Base-by-base conservation (phyloP, 176 grass and related monocot genomes). In the Phoenix roebelenii region DNA sequence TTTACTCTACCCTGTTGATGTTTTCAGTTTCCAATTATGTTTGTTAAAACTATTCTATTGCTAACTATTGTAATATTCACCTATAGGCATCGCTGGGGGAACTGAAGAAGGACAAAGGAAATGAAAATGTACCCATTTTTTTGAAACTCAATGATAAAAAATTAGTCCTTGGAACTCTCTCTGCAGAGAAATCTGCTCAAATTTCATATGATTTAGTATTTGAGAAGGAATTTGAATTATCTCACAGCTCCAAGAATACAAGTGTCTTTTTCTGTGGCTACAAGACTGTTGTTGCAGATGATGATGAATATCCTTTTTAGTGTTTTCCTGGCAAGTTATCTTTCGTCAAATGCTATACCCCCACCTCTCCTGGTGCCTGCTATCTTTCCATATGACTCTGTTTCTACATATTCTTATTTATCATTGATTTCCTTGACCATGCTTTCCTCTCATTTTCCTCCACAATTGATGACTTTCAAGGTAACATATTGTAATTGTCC, bases 211-310 rank as follows among this genome's bases (percentile, higher is more conserved):
- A 66, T 54, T 52, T 66, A 28, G 22, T 66, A 3, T 52, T 66
- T 66, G 49, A 66, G 50, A 66, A 66, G 16, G 50, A 66, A 54
- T 53, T 63, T 63, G 32, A 63, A 23, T 22, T 63, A 63, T 63
- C 60, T 63, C 32, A 63, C 60, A 49, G 29, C 63, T 66, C 63
- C 25, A 66, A 66, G 50, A 54, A 25, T 66, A 5, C 50, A n/a
- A 66, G 48, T 7, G 17, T 66, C 23, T 66, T 18, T 50, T 66
- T 66, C 22, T 66, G 12, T 53, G 63, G 63, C 50, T 53, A 54
- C 14, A 63, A 63, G 12, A 66, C 22, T 59, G 14, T 25, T 25
- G 57, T 25, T 29, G 57, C 7, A 26, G 57, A 26, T 9, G 7
- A 25, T 25, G 56, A 59, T 25, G 57, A 59, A 59, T 59, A 59